Conservation (phyloP, 768 basidiomycete species). For the Butyriboletus loyo region DNA sequence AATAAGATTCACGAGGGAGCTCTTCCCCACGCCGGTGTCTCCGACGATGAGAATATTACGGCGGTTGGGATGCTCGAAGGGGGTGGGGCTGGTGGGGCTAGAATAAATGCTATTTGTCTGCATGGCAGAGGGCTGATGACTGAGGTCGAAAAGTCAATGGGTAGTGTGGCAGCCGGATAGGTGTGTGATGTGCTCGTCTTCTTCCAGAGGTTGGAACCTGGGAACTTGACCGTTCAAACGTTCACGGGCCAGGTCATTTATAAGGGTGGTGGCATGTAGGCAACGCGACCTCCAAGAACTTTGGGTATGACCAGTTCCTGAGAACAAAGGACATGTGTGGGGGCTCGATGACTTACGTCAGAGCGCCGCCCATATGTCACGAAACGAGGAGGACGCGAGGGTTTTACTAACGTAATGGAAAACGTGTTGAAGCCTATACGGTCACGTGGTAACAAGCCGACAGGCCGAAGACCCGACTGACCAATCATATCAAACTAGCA, state of each 20-base stretch:
- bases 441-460: too few species aligned
- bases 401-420: too few species aligned
- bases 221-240: background rate
- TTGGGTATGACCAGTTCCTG: background rate
- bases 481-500: too few species aligned
- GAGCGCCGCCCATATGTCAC: too few species aligned
- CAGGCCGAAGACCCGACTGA: too few species aligned
- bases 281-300: background rate
- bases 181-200: constrained; percentile 1
- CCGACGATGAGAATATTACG: constrained; percentile 29
- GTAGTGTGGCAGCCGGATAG: background rate
- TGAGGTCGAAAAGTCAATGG: background rate
- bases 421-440: too few species aligned
- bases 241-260: constrained; percentile 10
- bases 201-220: background rate
- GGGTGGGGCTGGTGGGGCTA: constrained; percentile 12
- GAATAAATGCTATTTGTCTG: constrained; percentile 12
- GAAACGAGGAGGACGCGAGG: too few species aligned
- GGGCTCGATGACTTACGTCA: too few species aligned
- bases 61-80: constrained; percentile 6
- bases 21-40: constrained; percentile 35
- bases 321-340: constrained; percentile 6
- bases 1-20: constrained; percentile 42
- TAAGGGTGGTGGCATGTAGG: constrained; percentile 1
- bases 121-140: constrained; percentile 6